Conservation (phyloP, 2,329 filamentous ascomycete genomes). For the Didymella pomorum region DNA sequence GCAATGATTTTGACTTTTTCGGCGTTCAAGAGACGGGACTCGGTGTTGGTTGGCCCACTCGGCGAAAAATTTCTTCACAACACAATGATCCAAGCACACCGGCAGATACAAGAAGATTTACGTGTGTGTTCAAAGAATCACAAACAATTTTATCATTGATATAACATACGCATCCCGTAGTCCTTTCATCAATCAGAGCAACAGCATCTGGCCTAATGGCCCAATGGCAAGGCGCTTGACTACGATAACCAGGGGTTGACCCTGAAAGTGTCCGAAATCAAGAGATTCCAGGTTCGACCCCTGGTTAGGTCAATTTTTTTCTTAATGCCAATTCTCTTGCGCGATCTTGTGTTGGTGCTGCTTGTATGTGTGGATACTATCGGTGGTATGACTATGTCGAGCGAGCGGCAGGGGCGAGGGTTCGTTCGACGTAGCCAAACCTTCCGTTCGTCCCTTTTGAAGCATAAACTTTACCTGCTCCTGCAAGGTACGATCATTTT, state of each 20-base stretch:
- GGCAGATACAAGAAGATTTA: too few species aligned
- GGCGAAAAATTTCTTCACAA: not conserved
- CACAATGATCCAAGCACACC: too few species aligned
- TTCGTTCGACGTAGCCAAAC: too few species aligned
- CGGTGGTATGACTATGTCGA: too few species aligned
- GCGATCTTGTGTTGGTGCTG: too few species aligned
- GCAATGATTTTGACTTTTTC: not conserved
- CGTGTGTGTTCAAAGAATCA: not conserved
- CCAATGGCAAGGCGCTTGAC: conserved; percentile 63
- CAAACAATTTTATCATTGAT: not conserved
- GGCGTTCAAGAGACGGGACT: not conserved
- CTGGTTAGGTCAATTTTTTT: conserved; percentile 7
- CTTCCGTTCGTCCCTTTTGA: too few species aligned
- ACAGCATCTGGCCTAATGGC: conserved; percentile 45
- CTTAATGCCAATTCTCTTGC: too few species aligned
- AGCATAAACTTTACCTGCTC: too few species aligned
- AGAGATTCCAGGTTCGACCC: conserved; percentile 18
- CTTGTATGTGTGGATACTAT: too few species aligned
- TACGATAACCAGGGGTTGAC: conserved; percentile 45
- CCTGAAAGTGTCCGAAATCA: not conserved
- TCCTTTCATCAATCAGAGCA: conserved; percentile 6
- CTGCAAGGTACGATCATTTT: too few species aligned
- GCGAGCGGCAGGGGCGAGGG: too few species aligned
- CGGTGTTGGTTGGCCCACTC: not conserved
- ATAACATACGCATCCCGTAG: not conserved